Base-by-base conservation (phyloP, 129 eudicot species). In the Smallanthus sonchifolius region DNA sequence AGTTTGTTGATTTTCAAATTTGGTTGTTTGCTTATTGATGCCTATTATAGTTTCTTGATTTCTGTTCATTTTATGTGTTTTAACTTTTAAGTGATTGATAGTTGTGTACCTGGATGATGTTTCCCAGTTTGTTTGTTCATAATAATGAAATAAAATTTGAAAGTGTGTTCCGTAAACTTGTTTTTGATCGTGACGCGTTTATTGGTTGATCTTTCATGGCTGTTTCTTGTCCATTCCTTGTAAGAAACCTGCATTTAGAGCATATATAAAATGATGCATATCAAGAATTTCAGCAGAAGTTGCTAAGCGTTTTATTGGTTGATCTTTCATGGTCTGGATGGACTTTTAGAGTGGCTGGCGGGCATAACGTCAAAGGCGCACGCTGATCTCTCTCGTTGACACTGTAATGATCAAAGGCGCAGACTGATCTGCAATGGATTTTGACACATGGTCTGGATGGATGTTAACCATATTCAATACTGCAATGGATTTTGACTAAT, bases 101-200 rank as follows among this genome's bases (percentile, higher is more conserved):
- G 43, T 51, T 48, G 42, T 80, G 79, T 84, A 40, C 7, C 69
- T 24, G 67, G 70, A 72, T 10, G 43, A 64, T 72, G 69, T 17
- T 64, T 6, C 8, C 47, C 40, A 16, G 69, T 79, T 52, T 72
- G 74, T 3, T 32, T 61, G 72, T 17, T 71, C 10, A n/a, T n/a
- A n/a, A 30, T 52, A 4, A 72, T 52, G 78, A 56, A 79, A 79
- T 79, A 72, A 79, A 40, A 65, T 40, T 65, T 55, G 0, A 0
- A 10, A 19, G 43, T 72, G 40, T 65, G 15, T 30, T 65, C 1
- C 42, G 20, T 63, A 72, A 48, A 0, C 35, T 57, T 14, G 9
- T 5, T 4, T 15, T 34, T 28, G 43, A 62, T 34, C 43, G 2
- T 62, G 11, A 0, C 19, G 8, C 28, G 5, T 15, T 11, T 0